Base-by-base conservation (phyloP, 257 asterid genomes). In the Salvia hispanica region DNA sequence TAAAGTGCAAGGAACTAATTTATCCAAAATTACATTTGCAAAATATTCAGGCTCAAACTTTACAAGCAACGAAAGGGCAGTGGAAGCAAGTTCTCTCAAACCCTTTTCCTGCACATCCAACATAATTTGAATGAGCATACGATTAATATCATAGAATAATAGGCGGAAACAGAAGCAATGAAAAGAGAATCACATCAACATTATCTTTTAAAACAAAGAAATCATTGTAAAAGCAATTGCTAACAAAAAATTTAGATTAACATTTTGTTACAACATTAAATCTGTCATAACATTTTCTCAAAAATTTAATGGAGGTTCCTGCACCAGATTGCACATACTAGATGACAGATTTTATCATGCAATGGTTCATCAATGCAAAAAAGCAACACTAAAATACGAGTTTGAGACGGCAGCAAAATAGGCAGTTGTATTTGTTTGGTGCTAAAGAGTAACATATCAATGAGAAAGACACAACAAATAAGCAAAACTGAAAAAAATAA, bases 371-470 rank as follows among this genome's bases (percentile, higher is more conserved):
- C 92, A 75, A 94, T 94, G 78, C 66, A 37, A 76, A 86, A 25
- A 91, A 70, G 97, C 91, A 80, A 88, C 95, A 65, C 76, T 86
- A 70, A 90, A 91, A 77, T 94, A 94, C 4, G 97, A 94, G 78
- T 91, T 88, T 46, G 91, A 33, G 99, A 90, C 72, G 99, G 84
- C 46, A 94, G 99, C 99, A 80, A 94, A 94, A 79, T 84, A 94
- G 78, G 91, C 97, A 44, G 99, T 95, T 0, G 89, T 73, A 71
- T 87, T 91, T 74, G 1, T 25, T 25, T 25, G 31, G 31, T 25
- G 31, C 31, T 25, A 25, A 25, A 25, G 31, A 25, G 31, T 25
- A 94, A 91, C 61, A 94, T 88, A 47, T 60, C 28, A 40, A 74
- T 60, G 62, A 69, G 48, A 36, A 36, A 61, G 44, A 66, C 66